Base-by-base conservation (phyloP, 2,329 filamentous ascomycete genomes). In the Graphilbum fragrans region DNA sequence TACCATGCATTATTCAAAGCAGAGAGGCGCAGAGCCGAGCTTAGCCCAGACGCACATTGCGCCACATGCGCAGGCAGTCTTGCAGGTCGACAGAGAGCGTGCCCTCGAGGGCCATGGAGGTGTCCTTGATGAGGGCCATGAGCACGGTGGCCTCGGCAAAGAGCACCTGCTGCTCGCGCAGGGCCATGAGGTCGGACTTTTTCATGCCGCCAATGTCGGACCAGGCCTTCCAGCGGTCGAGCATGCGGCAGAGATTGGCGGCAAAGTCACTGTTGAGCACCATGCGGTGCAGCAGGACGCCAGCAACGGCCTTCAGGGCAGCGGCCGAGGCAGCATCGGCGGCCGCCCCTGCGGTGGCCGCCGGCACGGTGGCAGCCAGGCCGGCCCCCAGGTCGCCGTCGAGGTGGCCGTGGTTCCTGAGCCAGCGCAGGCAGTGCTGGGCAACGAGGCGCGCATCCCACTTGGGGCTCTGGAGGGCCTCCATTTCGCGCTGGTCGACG, bases 211-310 rank as follows among this genome's bases (percentile, higher is more conserved):
- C 70, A 42, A 69, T 66, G 23, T 74, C 70, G 2, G 68, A 64
- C 69, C 72, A 76, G 2, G 60, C 57, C 53, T 66, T 70, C 72
- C 72, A 76, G 32, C 53, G 50, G 43, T 73, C 69, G 25, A 77
- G 50, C 53, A 70, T 63, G 25, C 52, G 48, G 44, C 59, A 66
- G 3, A 74, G 44, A 1, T 50, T 50, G 0, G 50, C 48, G 0
- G 70, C 51, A 37, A 70, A 68, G 41, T 58, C 52, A 11, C 61
- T 60, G 33, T 75, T 66, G 3, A 65, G 61, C 0, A 76, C 60
- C 69, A 75, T 74, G 27, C 62, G 61, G 48, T 72, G 68, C 10
- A 76, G 54, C 29, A 74, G 45, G 32, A 53, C 58, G 16, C 69
- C 71, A 0, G 64, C 67, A 0, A 57, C 58, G 4, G 67, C 60